These are phyloP conservation scores for Glarea lozoyensis DNA, from an alignment of 495 filamentous ascomycete genomes.

Conservation along the genomic window DNA sequence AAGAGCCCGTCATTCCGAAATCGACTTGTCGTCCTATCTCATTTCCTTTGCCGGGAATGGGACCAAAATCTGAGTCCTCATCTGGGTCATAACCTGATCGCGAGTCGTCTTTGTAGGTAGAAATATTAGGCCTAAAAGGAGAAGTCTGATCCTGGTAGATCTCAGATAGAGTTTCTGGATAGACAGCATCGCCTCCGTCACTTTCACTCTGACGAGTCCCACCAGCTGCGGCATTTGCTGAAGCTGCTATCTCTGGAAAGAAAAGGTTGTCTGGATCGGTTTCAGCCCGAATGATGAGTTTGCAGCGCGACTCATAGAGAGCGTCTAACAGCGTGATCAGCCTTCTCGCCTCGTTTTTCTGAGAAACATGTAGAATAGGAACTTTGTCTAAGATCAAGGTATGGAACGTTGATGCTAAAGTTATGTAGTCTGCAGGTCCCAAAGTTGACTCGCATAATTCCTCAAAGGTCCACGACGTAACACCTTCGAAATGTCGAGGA, in stretches of 20 bases:
- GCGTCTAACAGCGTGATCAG: slow-evolving; percentile 67
- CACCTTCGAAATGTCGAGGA: slow-evolving; percentile 36
- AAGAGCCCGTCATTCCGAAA: slow-evolving; percentile 46
- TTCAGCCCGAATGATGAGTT: slow-evolving; percentile 47
- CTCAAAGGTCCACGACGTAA: slow-evolving; percentile 47
- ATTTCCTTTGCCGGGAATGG: slow-evolving; percentile 21
- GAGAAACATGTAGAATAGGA: slow-evolving; percentile 43
- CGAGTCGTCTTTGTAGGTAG: slow-evolving; percentile 37
- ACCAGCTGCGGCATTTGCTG: slow-evolving; percentile 4
- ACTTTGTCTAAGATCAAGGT: slow-evolving; percentile 55
- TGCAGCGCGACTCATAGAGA: slow-evolving; percentile 61
- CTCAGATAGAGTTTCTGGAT: slow-evolving; percentile 61
- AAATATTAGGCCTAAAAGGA: slow-evolving; percentile 66
- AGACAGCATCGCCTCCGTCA: slow-evolving; percentile 40
- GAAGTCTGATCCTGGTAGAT: slow-evolving; percentile 60
- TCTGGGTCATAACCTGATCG: slow-evolving; percentile 32
- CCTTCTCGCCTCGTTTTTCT: slow-evolving; percentile 63
- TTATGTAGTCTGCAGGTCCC: slow-evolving; percentile 66
- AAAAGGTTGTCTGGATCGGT: slow-evolving; percentile 56
- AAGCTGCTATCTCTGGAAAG: slow-evolving; percentile 45
- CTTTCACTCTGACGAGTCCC: slow-evolving; percentile 11
- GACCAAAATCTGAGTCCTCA: slow-evolving; percentile 24
- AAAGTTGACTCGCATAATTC: slow-evolving; percentile 47
- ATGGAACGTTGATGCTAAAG: slow-evolving; percentile 59
- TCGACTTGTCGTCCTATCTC: slow-evolving; percentile 24